phyloP scores from a whole-genome alignment of 176 grass and related monocot genomes.

The Avena eriantha region DNA sequence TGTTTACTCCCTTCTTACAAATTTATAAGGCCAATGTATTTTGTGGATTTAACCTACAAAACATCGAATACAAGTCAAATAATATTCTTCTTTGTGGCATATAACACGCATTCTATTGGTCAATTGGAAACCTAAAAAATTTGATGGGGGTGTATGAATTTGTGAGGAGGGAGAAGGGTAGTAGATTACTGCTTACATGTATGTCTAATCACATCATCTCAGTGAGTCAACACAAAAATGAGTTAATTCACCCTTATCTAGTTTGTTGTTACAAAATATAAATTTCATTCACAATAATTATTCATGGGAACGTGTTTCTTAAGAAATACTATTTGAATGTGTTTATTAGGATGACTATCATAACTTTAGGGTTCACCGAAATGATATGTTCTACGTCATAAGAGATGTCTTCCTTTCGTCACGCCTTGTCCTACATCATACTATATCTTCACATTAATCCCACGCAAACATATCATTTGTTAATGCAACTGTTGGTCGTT shows the following conservation, averaged over 20 bases:
- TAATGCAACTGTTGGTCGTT: background rate
- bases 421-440: background rate
- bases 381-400: background rate
- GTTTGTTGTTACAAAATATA: background rate
- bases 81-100: background rate
- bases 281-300: too few species aligned
- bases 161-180: background rate
- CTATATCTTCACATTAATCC: background rate
- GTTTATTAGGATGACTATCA: too few species aligned
- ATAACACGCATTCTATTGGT: too few species aligned
- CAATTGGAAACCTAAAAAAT: too few species aligned
- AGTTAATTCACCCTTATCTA: background rate
- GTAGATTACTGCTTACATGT: background rate
- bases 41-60: background rate
- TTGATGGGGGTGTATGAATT: too few species aligned
- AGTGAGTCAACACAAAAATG: background rate
- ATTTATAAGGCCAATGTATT: background rate
- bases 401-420: background rate
- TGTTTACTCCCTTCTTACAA: background rate
- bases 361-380: background rate
- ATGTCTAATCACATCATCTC: background rate
- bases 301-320: too few species aligned
- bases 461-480: background rate
- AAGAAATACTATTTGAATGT: too few species aligned
- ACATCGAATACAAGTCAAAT: background rate